A percentile compares a stretch with the other conserved stretches of the same genome.
phyloP scores from a whole-genome alignment of 345 rosid species.

The Citrus cavaleriei region DNA sequence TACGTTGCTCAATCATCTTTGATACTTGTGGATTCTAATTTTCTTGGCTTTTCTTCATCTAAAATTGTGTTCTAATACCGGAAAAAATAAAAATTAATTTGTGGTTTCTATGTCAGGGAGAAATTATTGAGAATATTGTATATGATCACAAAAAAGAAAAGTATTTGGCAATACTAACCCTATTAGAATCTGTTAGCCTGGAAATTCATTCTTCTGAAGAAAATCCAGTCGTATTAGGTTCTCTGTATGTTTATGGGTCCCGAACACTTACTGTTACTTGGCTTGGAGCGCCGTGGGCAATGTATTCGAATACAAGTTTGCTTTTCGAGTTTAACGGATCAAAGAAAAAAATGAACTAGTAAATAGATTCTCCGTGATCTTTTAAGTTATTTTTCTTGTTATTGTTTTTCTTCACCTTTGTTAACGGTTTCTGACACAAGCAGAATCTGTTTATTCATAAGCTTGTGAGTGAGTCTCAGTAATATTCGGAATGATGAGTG shows the following conservation, averaged over 20 bases:
- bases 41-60: background rate
- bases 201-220: background rate
- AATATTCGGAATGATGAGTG: background rate
- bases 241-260: background rate
- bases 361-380: background rate
- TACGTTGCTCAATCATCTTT: background rate
- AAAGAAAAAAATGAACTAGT: background rate
- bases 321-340: background rate
- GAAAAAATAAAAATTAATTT: no score
- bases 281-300: background rate
- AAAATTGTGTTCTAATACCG: background rate
- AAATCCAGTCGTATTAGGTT: background rate
- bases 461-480: background rate
- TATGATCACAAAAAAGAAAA: background rate
- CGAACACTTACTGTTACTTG: background rate
- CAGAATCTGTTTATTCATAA: background rate
- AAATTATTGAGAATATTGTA: background rate
- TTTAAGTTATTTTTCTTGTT: background rate
- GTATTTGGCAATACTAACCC: background rate
- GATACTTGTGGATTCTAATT: background rate
- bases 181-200: background rate
- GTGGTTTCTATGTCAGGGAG: background rate
- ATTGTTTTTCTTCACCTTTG: background rate
- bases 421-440: background rate
- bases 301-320: background rate